Evolutionary conservation across 306 rosid species (phyloP).

Genomic region (Trichosanthes truncata): DNA sequence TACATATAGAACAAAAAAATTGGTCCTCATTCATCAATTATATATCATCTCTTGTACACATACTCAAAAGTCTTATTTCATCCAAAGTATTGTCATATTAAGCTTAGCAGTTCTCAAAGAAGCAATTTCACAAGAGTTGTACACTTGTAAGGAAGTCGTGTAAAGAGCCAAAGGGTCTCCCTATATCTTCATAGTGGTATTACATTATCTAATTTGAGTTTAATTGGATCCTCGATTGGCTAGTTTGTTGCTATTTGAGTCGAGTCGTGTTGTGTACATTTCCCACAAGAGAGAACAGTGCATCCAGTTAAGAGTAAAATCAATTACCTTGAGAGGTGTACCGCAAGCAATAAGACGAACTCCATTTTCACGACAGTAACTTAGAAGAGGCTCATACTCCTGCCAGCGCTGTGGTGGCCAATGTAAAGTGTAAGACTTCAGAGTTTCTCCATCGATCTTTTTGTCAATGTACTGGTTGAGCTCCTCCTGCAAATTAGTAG

Average conservation of each 20-base stretch:
- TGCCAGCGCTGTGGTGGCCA: slow-evolving; percentile 88
- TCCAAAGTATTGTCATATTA: neutral
- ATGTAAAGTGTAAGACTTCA: slow-evolving; percentile 43
- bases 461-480: slow-evolving; percentile 64
- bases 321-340: slow-evolving; percentile 56
- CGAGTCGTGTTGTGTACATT: neutral
- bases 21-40: neutral
- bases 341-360: slow-evolving; percentile 75
- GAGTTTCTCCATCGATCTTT: slow-evolving; percentile 76
- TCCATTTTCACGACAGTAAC: slow-evolving; percentile 66
- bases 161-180: neutral
- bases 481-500: slow-evolving; percentile 61
- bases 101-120: neutral
- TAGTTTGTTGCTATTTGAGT: neutral
- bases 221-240: neutral
- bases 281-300: neutral
- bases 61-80: neutral
- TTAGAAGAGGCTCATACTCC: slow-evolving; percentile 88
- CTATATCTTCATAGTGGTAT: neutral
- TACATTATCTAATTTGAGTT: neutral
- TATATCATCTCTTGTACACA: neutral
- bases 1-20: neutral
- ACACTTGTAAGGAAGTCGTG: neutral
- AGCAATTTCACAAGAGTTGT: neutral
- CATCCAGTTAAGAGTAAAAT: slow-evolving; percentile 2